A percentile compares a stretch with the other conserved stretches of the same genome.
Evolutionary conservation across 2,329 filamentous ascomycete genomes (phyloP).

Genomic region (Penicillium brasilianum): DNA sequence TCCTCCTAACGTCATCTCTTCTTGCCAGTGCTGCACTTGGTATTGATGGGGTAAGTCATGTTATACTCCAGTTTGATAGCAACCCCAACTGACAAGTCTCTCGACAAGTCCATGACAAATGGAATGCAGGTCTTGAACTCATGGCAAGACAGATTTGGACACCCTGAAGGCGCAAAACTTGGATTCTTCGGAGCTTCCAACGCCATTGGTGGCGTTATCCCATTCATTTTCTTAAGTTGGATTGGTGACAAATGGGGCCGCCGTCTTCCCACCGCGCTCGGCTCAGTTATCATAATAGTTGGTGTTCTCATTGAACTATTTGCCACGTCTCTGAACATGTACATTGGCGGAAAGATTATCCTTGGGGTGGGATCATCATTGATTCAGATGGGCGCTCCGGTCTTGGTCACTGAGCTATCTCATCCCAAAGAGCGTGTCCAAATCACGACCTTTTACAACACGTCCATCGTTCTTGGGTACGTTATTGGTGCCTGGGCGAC

Average conservation of each 20-base stretch:
- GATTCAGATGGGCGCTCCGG: slow-evolving; percentile 50
- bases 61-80: background rate
- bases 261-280: slow-evolving; percentile 32
- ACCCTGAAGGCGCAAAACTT: slow-evolving; percentile 30
- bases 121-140: slow-evolving; percentile 51
- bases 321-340: slow-evolving; percentile 33
- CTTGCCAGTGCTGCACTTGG: slow-evolving; percentile 50
- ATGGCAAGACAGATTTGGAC: slow-evolving; percentile 46
- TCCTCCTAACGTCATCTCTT: slow-evolving; percentile 51
- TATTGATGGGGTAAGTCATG: slow-evolving; percentile 47
- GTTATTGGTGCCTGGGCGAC: slow-evolving; percentile 48
- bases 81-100: slow-evolving; percentile 26
- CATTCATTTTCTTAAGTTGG: slow-evolving; percentile 30
- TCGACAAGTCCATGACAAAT: slow-evolving; percentile 53
- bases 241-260: slow-evolving; percentile 32
- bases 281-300: slow-evolving; percentile 42
- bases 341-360: slow-evolving; percentile 33
- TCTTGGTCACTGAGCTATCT: slow-evolving; percentile 50
- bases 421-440: slow-evolving; percentile 50
- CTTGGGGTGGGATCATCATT: slow-evolving; percentile 31
- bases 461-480: slow-evolving; percentile 49
- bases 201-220: slow-evolving; percentile 30
- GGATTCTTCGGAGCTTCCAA: slow-evolving; percentile 33
- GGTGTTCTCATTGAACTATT: slow-evolving; percentile 37
- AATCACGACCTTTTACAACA: slow-evolving; percentile 49